Evolutionary conservation across 805 yeast species (phyloP), one percentile per base, ranked within the genome.

Genomic region (Metschnikowia noctiluminum): DNA sequence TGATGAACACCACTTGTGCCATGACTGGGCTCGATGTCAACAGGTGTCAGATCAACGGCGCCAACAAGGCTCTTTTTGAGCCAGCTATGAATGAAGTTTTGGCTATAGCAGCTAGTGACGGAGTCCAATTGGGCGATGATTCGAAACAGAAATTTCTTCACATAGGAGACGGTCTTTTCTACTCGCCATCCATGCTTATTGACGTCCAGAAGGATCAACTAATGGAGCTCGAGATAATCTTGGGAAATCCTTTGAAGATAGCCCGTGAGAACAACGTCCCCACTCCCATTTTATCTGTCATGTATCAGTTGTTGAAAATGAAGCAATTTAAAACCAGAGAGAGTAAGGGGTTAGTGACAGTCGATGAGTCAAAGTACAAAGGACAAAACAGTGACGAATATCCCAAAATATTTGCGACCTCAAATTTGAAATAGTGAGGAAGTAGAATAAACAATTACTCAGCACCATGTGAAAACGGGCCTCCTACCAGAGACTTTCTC

Each of bases 51-150:
- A 69, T 71, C 13, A 62, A 56, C 38, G 62, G 60, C 14, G 70
- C 64, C 11, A 68, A 65, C 49, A 62, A 63, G 12, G 47, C 56
- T 0, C 50, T 72, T 15, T 61, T 72, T 40, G 49, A 57, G 16
- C 89, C 88, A 3, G 85, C 87, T 0, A 85, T 85, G 90, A 64
- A 70, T 35, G 95, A 87, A 63, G 73, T 87, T 14, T 63, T 77
- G 16, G 74, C 73, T 3, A 77, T 86, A 50, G 95, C 96, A 10
- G 78, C 77, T 44, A 80, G 87, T 9, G 91, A 84, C 50, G 88
- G 88, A 0, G 75, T 78, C 35, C 71, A 69, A 3, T 59, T 87
- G 31, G 80, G 81, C 1, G 73, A 64, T 26, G 77, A 67, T n/a
- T 63, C 74, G 16, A 79, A 79, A 50, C 70, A 78, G 28, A 52